Evolutionary conservation across 208 protist genomes (phyloP).

Genomic region (Trypanosoma scelopori): DNA sequence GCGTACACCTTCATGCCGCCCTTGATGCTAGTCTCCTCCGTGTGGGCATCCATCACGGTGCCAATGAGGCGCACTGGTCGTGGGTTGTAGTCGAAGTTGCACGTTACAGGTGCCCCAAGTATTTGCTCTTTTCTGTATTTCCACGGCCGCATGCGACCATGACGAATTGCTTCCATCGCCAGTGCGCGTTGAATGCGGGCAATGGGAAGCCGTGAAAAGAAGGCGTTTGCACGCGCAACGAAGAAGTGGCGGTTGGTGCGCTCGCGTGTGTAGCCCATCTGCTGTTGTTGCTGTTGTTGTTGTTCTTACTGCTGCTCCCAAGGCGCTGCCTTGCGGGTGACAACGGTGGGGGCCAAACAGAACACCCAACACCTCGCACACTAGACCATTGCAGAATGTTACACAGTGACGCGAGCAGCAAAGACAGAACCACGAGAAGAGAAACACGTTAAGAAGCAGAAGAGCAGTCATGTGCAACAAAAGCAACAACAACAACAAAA

Average conservation of each 20-base stretch:
- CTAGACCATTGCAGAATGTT: too few species aligned
- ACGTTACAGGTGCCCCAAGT: slow-evolving; percentile 80
- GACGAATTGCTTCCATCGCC: slow-evolving; percentile 85
- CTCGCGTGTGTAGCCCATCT: slow-evolving; percentile 83
- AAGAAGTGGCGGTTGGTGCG: slow-evolving; percentile 90
- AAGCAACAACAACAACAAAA: neutral
- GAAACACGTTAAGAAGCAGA: neutral
- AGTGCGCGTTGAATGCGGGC: slow-evolving; percentile 81
- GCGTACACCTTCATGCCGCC: slow-evolving; percentile 90
- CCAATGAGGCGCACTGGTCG: slow-evolving; percentile 87
- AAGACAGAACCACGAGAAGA: neutral
- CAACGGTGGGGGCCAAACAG: too few species aligned
- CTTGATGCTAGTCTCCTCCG: slow-evolving; percentile 87
- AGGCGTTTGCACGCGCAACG: slow-evolving; percentile 83
- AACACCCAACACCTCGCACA: neutral
- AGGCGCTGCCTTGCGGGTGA: too few species aligned
- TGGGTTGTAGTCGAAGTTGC: slow-evolving; percentile 92
- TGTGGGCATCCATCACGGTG: slow-evolving; percentile 90
- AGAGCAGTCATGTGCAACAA: neutral
- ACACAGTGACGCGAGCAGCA: neutral
- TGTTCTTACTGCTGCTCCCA: too few species aligned
- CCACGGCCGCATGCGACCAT: slow-evolving; percentile 85
- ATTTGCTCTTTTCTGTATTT: slow-evolving; percentile 91
- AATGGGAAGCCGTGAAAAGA: slow-evolving; percentile 88
- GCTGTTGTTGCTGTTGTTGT: neutral